A percentile compares a stretch with the other conserved stretches of the same genome.
Conservation (phyloP, 306 rosid species). For the Inga leiocalycina region DNA sequence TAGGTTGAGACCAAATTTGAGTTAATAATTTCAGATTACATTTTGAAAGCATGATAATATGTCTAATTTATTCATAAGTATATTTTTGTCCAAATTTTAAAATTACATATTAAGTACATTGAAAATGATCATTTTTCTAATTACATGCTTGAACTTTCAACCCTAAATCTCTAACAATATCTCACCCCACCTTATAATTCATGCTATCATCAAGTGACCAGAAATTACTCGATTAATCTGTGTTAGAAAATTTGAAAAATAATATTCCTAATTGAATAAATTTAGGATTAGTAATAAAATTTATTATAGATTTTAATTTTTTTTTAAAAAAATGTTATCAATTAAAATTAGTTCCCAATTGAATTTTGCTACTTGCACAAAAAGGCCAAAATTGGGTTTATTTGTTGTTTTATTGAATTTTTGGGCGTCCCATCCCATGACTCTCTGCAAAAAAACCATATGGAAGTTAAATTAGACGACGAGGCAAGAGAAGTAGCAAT, state of each 20-base stretch:
- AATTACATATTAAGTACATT: too few relatives aligned
- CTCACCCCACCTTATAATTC: too few relatives aligned
- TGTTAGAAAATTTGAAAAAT: neutral
- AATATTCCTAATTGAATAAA: neutral
- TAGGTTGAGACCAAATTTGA: neutral
- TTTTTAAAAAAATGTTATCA: too few relatives aligned
- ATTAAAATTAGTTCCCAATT: too few relatives aligned
- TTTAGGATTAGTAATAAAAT: neutral
- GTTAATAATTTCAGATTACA: too few relatives aligned
- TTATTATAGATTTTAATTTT: too few relatives aligned
- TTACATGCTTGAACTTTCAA: neutral
- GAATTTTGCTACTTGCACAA: neutral
- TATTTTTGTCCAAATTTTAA: neutral
- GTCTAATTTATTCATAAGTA: too few relatives aligned
- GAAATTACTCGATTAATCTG: neutral
- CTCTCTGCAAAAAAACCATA: conserved; percentile 27
- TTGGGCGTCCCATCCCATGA: conserved; percentile 75
- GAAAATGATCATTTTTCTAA: neutral
- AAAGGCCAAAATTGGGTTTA: conserved; percentile 57
- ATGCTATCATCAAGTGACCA: too few relatives aligned
- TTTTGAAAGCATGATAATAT: too few relatives aligned
- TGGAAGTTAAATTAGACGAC: conserved; percentile 46
- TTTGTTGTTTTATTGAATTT: conserved; percentile 43
- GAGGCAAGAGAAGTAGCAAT: neutral
- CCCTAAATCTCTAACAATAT: too few relatives aligned